Conservation (phyloP, 768 basidiomycete genomes). For the Tephrocybe sp. region DNA sequence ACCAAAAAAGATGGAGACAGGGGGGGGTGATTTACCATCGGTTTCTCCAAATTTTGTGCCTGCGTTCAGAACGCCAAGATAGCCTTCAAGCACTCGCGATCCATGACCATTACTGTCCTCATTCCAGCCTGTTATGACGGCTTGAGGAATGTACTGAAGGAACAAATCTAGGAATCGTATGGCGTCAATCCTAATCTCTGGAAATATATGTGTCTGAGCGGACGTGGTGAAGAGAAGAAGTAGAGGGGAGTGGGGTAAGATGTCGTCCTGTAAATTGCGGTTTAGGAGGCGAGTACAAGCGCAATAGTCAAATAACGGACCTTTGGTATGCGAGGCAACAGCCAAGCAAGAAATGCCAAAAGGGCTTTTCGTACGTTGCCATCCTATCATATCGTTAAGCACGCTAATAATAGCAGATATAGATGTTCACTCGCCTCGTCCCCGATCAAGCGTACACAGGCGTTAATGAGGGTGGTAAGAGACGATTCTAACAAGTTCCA, state of each 20-base stretch:
- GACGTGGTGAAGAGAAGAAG: constrained; percentile 87
- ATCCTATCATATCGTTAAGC: constrained; percentile 52
- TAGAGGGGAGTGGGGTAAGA: constrained; percentile 72
- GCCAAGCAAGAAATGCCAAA: constrained; percentile 69
- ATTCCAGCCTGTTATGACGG: constrained; percentile 71
- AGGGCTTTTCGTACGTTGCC: constrained; percentile 74
- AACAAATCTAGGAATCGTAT: constrained; percentile 77
- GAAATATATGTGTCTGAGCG: constrained; percentile 93
- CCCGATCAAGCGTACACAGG: constrained; percentile 67
- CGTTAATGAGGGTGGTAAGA: constrained; percentile 56
- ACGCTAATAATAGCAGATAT: constrained; percentile 4
- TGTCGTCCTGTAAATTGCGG: constrained; percentile 48
- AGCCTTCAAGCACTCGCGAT: constrained; percentile 71
- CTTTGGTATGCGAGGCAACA: constrained; percentile 60
- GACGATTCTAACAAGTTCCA: constrained; percentile 52
- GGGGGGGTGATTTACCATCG: no score
- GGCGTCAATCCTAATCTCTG: constrained; percentile 91
- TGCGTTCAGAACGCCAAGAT: constrained; percentile 74
- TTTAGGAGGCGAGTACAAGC: constrained; percentile 1
- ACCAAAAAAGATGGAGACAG: no score
- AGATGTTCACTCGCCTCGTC: constrained; percentile 65
- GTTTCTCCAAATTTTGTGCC: constrained; percentile 61
- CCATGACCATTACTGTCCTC: constrained; percentile 52
- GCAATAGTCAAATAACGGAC: constrained; percentile 23
- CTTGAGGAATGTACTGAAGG: constrained; percentile 66